Conservation (phyloP, 2,329 filamentous ascomycete species). For the Graphium sp. region DNA sequence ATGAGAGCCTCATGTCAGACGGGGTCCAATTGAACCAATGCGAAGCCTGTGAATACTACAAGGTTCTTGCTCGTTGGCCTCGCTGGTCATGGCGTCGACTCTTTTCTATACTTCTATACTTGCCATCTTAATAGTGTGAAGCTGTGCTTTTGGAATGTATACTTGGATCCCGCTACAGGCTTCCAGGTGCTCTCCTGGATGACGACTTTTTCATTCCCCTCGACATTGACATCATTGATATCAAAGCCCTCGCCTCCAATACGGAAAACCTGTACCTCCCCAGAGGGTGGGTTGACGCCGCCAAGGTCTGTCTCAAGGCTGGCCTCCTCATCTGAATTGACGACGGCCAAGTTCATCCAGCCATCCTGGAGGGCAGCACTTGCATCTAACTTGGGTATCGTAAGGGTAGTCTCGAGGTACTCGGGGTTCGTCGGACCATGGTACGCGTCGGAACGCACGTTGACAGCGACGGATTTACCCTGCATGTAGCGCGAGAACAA, state of each 20-base stretch:
- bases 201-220: not conserved
- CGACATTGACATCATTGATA: not conserved
- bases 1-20: too few species aligned
- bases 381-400: slow-evolving; percentile 1
- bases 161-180: not conserved
- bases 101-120: not conserved
- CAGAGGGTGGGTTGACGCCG: not conserved
- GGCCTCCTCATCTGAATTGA: not conserved
- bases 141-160: not conserved
- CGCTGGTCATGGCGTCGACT: too few species aligned
- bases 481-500: slow-evolving; percentile 47
- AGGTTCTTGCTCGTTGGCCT: too few species aligned
- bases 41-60: too few species aligned
- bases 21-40: too few species aligned
- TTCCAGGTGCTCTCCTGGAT: not conserved
- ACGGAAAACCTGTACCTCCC: not conserved
- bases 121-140: not conserved
- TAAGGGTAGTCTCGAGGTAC: not conserved
- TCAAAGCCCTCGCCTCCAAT: not conserved
- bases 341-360: not conserved
- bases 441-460: slow-evolving; percentile 1
- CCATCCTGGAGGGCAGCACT: not conserved
- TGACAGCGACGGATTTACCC: slow-evolving; percentile 13
- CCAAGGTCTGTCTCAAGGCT: not conserved
- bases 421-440: not conserved